These are phyloP conservation scores for Tribonema minus DNA, from an alignment of 108 stramenopile species.

Conservation along the genomic window DNA sequence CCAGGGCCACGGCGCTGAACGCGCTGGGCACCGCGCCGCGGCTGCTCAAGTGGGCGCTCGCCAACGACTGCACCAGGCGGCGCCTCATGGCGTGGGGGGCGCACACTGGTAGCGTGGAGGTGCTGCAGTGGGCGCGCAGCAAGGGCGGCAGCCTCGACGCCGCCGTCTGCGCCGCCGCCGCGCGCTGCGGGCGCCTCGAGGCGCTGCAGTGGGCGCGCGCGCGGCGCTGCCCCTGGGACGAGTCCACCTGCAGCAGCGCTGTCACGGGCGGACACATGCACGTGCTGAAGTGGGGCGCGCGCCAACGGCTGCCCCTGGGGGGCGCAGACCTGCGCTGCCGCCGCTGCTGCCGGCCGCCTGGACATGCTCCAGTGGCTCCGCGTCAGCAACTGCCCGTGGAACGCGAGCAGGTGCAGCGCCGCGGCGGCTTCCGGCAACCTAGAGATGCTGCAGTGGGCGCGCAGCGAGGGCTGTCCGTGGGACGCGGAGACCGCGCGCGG, in stretches of 20 bases:
- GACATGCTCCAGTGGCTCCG: constrained; percentile 11
- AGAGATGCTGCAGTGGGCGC: constrained; percentile 19
- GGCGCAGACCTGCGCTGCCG: constrained; percentile 1
- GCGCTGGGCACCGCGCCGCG: background rate
- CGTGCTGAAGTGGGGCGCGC: constrained; percentile 23
- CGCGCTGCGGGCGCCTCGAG: background rate
- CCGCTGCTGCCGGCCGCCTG: background rate
- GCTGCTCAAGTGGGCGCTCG: constrained; percentile 7
- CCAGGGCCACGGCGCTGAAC: background rate
- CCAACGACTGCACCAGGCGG: background rate
- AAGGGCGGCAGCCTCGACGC: background rate
- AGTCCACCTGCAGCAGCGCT: constrained; percentile 1
- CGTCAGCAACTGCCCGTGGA: background rate
- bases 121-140: constrained; percentile 11
- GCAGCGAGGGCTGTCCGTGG: constrained; percentile 18
- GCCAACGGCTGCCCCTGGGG: constrained; percentile 23
- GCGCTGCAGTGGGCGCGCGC: constrained; percentile 25
- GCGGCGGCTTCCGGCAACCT: background rate
- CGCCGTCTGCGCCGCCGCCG: background rate
- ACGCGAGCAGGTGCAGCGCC: background rate
- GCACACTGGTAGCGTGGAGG: background rate
- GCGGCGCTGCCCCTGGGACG: constrained; percentile 21
- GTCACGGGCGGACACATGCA: constrained; percentile 19
- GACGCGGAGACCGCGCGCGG: constrained; percentile 1
- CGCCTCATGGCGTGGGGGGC: background rate